Percentiles rank a stretch among this genome's conserved stretches.
phyloP scores from a whole-genome alignment of 2,329 filamentous ascomycete genomes.

The Neonectria coccinea region DNA sequence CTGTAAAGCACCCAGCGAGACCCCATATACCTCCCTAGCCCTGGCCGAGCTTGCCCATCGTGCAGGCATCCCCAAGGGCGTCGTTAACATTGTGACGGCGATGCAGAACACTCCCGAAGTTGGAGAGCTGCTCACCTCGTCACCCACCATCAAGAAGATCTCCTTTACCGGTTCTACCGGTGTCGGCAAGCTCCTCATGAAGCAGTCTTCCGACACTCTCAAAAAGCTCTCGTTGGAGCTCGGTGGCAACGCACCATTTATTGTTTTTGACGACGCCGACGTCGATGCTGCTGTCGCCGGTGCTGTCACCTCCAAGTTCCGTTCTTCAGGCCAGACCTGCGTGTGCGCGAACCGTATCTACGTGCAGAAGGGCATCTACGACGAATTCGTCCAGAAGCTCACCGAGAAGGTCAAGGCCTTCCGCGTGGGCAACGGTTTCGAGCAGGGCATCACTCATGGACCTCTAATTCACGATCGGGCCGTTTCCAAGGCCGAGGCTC shows the following conservation, averaged over 20 bases:
- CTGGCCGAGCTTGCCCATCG: conserved; percentile 87
- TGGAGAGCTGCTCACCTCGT: conserved; percentile 79
- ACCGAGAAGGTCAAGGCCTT: conserved; percentile 79
- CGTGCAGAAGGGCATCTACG: conserved; percentile 82
- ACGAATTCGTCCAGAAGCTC: conserved; percentile 76
- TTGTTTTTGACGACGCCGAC: conserved; percentile 96
- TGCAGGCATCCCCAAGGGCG: conserved; percentile 89
- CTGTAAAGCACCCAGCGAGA: conserved; percentile 90
- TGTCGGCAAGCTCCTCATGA: conserved; percentile 84
- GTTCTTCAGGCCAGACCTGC: conserved; percentile 94
- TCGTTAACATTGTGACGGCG: conserved; percentile 89
- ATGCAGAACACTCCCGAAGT: conserved; percentile 83
- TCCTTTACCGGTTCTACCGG: conserved; percentile 89
- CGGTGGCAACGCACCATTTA: conserved; percentile 94
- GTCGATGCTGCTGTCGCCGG: conserved; percentile 86
- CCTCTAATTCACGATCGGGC: conserved; percentile 89
- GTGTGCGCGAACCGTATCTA: conserved; percentile 90
- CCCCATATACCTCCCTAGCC: conserved; percentile 89
- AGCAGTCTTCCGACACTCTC: conserved; percentile 84
- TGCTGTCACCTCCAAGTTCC: conserved; percentile 90
- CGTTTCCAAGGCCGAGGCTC: conserved; percentile 79
- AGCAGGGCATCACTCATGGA: conserved; percentile 78
- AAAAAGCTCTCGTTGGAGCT: conserved; percentile 91
- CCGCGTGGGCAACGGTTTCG: conserved; percentile 81
- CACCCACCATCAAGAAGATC: conserved; percentile 82